phyloP scores from a whole-genome alignment of 2,329 filamentous ascomycete species.

The Aspergillus pseudoglaucus region DNA sequence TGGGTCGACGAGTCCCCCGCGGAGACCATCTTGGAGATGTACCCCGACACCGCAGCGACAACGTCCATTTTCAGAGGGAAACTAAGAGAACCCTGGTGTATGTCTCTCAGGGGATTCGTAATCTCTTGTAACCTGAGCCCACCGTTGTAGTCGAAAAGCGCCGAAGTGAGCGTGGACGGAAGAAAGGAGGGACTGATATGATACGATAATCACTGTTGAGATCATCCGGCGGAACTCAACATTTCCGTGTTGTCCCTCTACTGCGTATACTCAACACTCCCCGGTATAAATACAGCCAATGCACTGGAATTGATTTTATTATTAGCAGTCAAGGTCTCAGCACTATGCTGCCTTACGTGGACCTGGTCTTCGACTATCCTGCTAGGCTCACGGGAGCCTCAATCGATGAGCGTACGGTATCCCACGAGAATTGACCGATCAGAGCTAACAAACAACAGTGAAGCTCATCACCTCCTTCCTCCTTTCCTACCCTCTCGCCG shows the following conservation, averaged over 20 bases:
- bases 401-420: conserved; percentile 53
- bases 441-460: conserved; percentile 49
- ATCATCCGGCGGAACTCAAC: not conserved
- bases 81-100: conserved; percentile 2
- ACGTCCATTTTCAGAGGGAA: conserved; percentile 67
- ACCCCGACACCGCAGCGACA: conserved; percentile 84
- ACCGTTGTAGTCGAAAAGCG: no score
- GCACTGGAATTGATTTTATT: no score
- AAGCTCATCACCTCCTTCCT: conserved; percentile 90
- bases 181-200: not conserved
- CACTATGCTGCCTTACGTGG: conserved; percentile 59
- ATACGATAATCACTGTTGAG: not conserved
- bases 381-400: conserved; percentile 55
- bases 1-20: conserved; percentile 63
- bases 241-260: no score
- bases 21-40: conserved; percentile 93
- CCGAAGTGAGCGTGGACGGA: conserved; percentile 3
- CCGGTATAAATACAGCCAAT: no score
- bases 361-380: conserved; percentile 56
- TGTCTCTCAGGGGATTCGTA: not conserved
- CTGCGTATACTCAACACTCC: no score
- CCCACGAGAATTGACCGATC: not conserved
- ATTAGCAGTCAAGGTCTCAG: not conserved
- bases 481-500: conserved; percentile 86
- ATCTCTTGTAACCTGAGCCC: not conserved